phyloP scores from a whole-genome alignment of 2,329 filamentous ascomycete species.

The Cladorrhinum sp. region DNA sequence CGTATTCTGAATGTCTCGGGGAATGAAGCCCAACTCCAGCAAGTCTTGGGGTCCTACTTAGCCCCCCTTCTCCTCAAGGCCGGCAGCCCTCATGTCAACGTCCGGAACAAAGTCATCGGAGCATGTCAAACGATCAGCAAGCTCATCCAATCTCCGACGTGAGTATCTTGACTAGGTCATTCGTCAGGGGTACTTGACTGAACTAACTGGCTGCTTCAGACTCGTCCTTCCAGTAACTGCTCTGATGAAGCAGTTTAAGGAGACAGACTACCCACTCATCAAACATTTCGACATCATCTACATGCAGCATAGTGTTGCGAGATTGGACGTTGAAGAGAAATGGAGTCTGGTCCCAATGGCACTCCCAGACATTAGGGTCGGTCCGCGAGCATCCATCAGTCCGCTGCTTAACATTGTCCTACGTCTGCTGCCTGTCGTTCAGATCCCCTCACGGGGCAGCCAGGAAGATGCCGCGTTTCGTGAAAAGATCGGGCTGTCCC shows the following conservation, averaged over 20 bases:
- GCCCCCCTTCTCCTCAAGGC: constrained; percentile 82
- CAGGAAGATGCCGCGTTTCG: constrained; percentile 73
- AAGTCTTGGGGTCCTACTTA: constrained; percentile 74
- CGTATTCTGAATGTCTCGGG: constrained; percentile 75
- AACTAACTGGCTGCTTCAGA: constrained; percentile 32
- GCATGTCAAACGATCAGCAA: constrained; percentile 51
- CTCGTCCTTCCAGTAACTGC: constrained; percentile 81
- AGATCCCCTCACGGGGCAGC: constrained; percentile 72
- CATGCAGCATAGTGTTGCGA: constrained; percentile 72
- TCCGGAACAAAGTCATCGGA: constrained; percentile 70
- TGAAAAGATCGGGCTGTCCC: constrained; percentile 61
- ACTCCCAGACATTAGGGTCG: constrained; percentile 62
- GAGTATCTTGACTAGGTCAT: constrained; percentile 24
- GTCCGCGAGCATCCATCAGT: constrained; percentile 46
- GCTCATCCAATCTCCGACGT: constrained; percentile 53
- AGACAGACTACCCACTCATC: constrained; percentile 68
- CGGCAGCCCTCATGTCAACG: constrained; percentile 72
- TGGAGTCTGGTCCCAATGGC: constrained; percentile 69
- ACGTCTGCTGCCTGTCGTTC: constrained; percentile 67
- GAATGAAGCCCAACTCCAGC: constrained; percentile 77
- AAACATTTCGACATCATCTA: constrained; percentile 87
- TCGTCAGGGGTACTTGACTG: neutral
- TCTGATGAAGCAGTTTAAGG: constrained; percentile 86
- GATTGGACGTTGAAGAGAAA: constrained; percentile 56
- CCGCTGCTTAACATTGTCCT: constrained; percentile 81